Conservation (phyloP, 257 asterid genomes). For the Lithospermum erythrorhizon region DNA sequence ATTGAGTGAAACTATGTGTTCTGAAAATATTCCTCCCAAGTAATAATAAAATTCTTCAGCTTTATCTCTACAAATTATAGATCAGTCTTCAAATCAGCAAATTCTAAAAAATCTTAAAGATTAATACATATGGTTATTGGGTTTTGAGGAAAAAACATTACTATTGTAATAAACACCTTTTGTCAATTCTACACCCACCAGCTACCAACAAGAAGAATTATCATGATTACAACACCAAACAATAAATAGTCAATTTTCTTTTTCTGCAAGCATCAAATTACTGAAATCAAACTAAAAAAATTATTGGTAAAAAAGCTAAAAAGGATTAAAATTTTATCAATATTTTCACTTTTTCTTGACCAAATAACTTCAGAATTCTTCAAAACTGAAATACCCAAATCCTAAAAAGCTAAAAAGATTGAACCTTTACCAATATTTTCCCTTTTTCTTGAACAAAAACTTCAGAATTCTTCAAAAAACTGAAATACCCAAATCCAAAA, state of each 20-base stretch:
- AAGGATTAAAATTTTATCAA: too few species aligned
- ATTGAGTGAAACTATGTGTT: slow-evolving; percentile 1
- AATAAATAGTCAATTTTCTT: too few species aligned
- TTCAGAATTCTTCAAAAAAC: neutral
- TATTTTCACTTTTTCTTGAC: too few species aligned
- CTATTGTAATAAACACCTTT: neutral
- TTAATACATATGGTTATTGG: neutral
- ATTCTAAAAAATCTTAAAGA: slow-evolving; percentile 3
- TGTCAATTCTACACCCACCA: neutral
- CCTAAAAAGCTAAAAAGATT: neutral
- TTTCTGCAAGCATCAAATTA: neutral
- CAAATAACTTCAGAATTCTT: too few species aligned
- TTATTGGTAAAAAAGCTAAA: too few species aligned
- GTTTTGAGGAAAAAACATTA: neutral
- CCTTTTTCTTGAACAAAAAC: too few species aligned
- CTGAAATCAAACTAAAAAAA: neutral
- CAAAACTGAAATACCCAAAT: neutral
- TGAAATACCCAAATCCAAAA: neutral
- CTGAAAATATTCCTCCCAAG: neutral
- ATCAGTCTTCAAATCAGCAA: neutral
- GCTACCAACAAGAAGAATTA: neutral
- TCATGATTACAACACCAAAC: neutral
- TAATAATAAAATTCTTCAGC: neutral
- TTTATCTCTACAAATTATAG: too few species aligned
- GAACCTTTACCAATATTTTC: too few species aligned